A percentile compares a stretch with the other conserved stretches of the same genome.
Conservation (phyloP, 768 basidiomycete genomes). For the Pleurotus djamor region DNA sequence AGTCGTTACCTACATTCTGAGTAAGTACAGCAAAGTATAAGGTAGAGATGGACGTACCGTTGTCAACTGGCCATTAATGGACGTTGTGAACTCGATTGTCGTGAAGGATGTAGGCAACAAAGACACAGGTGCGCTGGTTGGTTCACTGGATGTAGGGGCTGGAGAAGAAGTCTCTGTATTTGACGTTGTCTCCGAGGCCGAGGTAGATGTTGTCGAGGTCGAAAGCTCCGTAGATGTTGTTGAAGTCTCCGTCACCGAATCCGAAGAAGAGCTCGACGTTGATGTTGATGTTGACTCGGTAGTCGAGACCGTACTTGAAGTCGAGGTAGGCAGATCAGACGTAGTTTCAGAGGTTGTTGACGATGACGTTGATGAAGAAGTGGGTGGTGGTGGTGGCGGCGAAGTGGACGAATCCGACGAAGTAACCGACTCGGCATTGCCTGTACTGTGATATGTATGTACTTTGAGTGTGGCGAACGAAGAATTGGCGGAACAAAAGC, state of each 20-base stretch:
- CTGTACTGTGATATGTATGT: too few species aligned
- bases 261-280: too few species aligned
- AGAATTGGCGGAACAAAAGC: too few species aligned
- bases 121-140: neutral
- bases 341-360: neutral
- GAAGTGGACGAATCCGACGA: neutral
- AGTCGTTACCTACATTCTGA: constrained; percentile 1
- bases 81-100: constrained; percentile 4
- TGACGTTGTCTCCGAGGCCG: constrained; percentile 1
- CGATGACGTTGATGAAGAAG: neutral
- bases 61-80: constrained; percentile 7
- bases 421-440: too few species aligned
- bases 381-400: neutral
- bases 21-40: neutral
- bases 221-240: neutral
- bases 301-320: neutral
- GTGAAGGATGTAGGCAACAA: neutral
- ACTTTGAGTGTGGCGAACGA: too few species aligned
- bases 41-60: constrained; percentile 3
- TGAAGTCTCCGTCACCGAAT: neutral
- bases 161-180: neutral
- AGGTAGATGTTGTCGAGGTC: neutral
- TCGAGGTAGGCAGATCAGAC: neutral
- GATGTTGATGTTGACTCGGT: too few species aligned
- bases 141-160: neutral